Base-by-base conservation (phyloP, 2,329 filamentous ascomycete species). In the Ceratocystis harringtonii region DNA sequence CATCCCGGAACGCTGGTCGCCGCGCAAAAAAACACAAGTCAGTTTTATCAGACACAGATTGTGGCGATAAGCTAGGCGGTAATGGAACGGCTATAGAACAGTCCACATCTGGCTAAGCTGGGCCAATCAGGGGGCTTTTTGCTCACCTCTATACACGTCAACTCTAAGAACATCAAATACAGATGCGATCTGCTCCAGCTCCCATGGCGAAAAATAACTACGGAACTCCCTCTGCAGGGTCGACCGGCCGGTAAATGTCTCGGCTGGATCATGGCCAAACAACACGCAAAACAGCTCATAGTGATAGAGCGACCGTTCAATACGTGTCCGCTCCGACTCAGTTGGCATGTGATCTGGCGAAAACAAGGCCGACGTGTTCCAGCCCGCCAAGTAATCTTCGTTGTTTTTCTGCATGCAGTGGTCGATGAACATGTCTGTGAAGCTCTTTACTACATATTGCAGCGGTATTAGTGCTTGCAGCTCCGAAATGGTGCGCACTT, bases 151-250 rank as follows among this genome's bases (percentile, higher is more conserved):
- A n/a, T 65, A 65, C 15, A 62, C 60, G 32, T 50, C 61, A 5
- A 63, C 25, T 10, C 61, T 19, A 19, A 65, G 7, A 8, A 61
- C 25, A 45, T 68, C 66, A 19, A 61, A 68, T 17, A 68, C 63
- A 2, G 57, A 60, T n/a, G 66, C 66, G 22, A 68, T 58, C 43
- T 68, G 66, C 52, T 68, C 66, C 60, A 68, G 19, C 22, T 68
- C 66, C 61, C 50, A 55, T 5, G 52, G 60, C 2, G 58, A 22
- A 36, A 68, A 64, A n/a, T n/a, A 65, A 12, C 41, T 66, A 2
- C 64, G 62, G 15, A 68, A 64, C 28, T 50, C 28, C 2, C 15
- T 28, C 30, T 67, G 66, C n/a, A 41, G 12, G 3, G 48, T 28
- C 5, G 63, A 50, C 22, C 66, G 63, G 5, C 63, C 60, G 12